Evolutionary conservation across 345 rosid species (phyloP).

Genomic region (Populus pruinosa): DNA sequence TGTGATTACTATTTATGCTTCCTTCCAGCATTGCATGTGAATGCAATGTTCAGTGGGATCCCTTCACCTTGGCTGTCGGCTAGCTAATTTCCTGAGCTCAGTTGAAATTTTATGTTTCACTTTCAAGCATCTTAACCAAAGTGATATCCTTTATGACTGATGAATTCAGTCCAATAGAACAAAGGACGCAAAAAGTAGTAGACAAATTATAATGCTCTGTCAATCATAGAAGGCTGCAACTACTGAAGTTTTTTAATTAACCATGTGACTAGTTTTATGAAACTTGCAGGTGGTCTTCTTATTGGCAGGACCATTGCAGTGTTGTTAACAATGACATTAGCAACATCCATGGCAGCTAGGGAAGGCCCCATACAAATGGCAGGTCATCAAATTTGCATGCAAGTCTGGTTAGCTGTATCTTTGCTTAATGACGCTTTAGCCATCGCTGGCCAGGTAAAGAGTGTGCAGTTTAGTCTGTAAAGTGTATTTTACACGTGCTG

Average conservation of each 20-base stretch:
- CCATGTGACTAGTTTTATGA: neutral
- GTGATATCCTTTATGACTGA: neutral
- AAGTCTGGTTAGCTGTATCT: constrained; percentile 90
- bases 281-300: constrained; percentile 75
- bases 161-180: neutral
- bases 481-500: neutral
- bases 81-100: neutral
- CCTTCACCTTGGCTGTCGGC: neutral
- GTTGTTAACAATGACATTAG: constrained; percentile 69
- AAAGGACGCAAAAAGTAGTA: neutral
- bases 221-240: neutral
- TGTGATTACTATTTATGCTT: neutral
- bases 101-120: neutral
- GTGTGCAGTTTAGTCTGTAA: neutral
- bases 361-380: constrained; percentile 89
- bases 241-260: neutral
- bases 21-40: neutral
- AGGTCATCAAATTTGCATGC: constrained; percentile 86
- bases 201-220: neutral
- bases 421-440: constrained; percentile 93
- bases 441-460: constrained; percentile 81
- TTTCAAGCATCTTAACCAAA: neutral
- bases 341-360: constrained; percentile 86
- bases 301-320: constrained; percentile 81
- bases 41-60: neutral